Evolutionary conservation across 2,329 filamentous ascomycete genomes (phyloP), one percentile per base, ranked within the genome.

Genomic region (Penicillium sclerotiorum): DNA sequence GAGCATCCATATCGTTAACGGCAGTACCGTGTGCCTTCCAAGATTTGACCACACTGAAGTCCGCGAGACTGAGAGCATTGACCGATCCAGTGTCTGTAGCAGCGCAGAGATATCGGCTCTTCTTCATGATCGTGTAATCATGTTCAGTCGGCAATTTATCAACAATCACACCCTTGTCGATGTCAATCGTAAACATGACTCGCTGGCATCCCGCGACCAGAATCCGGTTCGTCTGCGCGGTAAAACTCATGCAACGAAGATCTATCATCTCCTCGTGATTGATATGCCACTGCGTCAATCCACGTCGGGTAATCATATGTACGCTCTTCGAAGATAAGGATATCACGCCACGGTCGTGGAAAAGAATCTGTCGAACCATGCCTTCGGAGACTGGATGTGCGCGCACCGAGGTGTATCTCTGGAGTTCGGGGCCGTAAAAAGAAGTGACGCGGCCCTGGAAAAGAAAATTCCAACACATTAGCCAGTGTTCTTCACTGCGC

Each of bases 1-100:
- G 89, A 8, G 92, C 90, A 74, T 99, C 94, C 89, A 99, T 96
- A 69, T 97, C 93, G 69, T 90, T 96, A 67, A 99, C 89, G 44
- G 86, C 83, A 8, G 90, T 89, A 1, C 87, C 87, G 66, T 99
- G 94, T 0, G 93, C 91, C 67, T 90, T 90, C 89, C 94, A 99
- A 9, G 84, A 84, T 68, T 93, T 95, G 59, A 94, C 78, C 5
- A 96, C 80, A 35, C 83, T 81, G 64, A 95, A 89, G 48, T 81
- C 89, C 47, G 83, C 77, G 1, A 92, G 83, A 65, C 96, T 93
- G 18, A 99, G 79, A 23, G 96, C 86, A 70, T 97, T 87, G 40
- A 99, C 87, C 15, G 84, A 83, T 36, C 94, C 94, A 37, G 79
- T 86, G 56, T 86, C 84, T 0, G 92, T 95, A 8, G 93, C 94